These are phyloP conservation scores for Encephalitozoon cuniculi DNA, from an alignment of 371 early-diverging fungal species.

Conservation along the genomic window DNA sequence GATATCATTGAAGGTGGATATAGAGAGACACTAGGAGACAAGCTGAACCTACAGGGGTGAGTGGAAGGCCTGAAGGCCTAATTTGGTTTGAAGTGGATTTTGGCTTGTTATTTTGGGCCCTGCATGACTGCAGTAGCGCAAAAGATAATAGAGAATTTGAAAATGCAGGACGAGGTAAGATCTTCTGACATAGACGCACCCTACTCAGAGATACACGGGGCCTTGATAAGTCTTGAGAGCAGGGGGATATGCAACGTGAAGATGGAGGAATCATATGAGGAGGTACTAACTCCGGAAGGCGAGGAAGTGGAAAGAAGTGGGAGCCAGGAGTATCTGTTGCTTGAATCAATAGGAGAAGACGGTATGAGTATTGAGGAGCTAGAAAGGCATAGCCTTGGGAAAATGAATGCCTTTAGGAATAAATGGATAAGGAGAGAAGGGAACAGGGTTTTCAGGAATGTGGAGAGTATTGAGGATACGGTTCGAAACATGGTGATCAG, in stretches of 20 bases:
- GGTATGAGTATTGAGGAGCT: conserved; percentile 1
- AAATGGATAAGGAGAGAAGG: conserved; percentile 47
- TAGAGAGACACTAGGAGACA: neutral
- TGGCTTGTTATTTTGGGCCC: neutral
- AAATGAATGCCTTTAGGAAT: conserved; percentile 52
- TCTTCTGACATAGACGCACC: conserved; percentile 16
- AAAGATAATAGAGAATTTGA: conserved; percentile 1
- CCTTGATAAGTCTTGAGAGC: conserved; percentile 43
- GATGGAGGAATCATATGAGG: conserved; percentile 6
- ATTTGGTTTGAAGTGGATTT: neutral
- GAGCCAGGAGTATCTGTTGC: conserved; percentile 50
- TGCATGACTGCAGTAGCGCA: neutral
- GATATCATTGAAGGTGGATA: neutral
- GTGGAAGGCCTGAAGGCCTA: neutral
- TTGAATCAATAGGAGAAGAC: conserved; percentile 13
- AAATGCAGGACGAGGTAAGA: neutral
- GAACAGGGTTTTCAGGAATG: conserved; percentile 28
- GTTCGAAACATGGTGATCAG: conserved; percentile 1
- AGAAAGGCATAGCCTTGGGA: conserved; percentile 24
- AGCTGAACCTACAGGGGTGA: neutral
- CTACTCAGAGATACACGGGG: conserved; percentile 35
- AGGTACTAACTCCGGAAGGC: conserved; percentile 50
- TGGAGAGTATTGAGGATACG: conserved; percentile 20
- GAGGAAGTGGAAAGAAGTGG: conserved; percentile 43
- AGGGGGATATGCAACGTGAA: conserved; percentile 31